A percentile compares a stretch with the other conserved stretches of the same genome.
Conservation (phyloP, 1,284 basidiomycete genomes). For the Tetrapyrgos nigripes region DNA sequence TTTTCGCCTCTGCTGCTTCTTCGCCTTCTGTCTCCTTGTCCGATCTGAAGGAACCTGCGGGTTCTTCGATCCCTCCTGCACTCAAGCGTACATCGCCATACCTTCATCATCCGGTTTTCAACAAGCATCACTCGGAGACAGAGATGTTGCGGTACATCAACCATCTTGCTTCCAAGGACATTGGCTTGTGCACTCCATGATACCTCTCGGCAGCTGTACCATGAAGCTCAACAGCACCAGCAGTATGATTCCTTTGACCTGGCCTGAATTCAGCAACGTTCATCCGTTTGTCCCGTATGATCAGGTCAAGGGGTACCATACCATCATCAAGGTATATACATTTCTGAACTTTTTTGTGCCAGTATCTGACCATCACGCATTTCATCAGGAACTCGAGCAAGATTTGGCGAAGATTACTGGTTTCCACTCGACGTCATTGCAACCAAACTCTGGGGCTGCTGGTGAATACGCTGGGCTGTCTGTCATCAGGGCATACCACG, state of each 20-base stretch:
- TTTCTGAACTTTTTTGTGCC: slow-evolving; percentile 1
- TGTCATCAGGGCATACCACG: slow-evolving; percentile 94
- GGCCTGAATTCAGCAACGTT: slow-evolving; percentile 89
- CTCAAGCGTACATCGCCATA: slow-evolving; percentile 79
- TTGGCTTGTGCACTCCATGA: slow-evolving; percentile 98
- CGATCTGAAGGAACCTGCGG: slow-evolving; percentile 46
- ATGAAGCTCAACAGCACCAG: slow-evolving; percentile 98
- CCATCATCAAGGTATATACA: slow-evolving; percentile 73
- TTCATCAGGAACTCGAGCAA: slow-evolving; percentile 79
- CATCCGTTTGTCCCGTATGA: slow-evolving; percentile 94
- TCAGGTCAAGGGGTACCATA: slow-evolving; percentile 89
- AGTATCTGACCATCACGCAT: slow-evolving; percentile 8
- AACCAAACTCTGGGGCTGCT: slow-evolving; percentile 97
- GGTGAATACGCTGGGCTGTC: slow-evolving; percentile 96
- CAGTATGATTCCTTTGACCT: slow-evolving; percentile 95
- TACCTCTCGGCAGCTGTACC: slow-evolving; percentile 94
- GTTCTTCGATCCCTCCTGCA: slow-evolving; percentile 55
- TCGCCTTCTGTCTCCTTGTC: slow-evolving; percentile 47
- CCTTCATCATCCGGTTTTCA: slow-evolving; percentile 91
- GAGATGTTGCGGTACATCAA: slow-evolving; percentile 98
- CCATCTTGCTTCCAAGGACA: slow-evolving; percentile 93
- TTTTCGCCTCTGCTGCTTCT: slow-evolving; percentile 73
- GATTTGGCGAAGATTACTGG: slow-evolving; percentile 96
- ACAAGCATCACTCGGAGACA: slow-evolving; percentile 95
- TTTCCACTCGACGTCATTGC: slow-evolving; percentile 92